Conservation (phyloP, 2,329 filamentous ascomycete genomes). For the Colletotrichum orbiculare region DNA sequence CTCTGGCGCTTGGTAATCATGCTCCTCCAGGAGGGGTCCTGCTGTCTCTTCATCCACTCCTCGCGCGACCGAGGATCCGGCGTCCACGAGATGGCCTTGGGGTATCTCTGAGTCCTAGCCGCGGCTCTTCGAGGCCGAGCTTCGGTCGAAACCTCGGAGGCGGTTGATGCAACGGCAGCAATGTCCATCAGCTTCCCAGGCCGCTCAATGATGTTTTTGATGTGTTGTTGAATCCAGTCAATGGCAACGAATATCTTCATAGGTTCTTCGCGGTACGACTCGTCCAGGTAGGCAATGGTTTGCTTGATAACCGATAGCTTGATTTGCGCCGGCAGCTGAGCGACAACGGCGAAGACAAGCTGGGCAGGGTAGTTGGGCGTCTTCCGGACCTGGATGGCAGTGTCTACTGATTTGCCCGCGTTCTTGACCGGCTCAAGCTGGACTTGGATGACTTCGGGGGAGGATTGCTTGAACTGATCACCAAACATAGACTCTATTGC, state of each 20-base stretch:
- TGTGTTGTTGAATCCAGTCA: conserved; percentile 90
- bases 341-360: conserved; percentile 76
- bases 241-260: conserved; percentile 90
- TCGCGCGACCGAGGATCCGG: conserved; percentile 69
- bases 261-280: conserved; percentile 81
- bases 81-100: conserved; percentile 72
- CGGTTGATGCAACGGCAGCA: conserved; percentile 78
- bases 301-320: conserved; percentile 87
- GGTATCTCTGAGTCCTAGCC: conserved; percentile 54
- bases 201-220: conserved; percentile 83
- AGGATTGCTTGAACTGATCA: conserved; percentile 72
- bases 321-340: conserved; percentile 88
- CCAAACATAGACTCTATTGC: conserved; percentile 90
- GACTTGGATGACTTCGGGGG: conserved; percentile 75
- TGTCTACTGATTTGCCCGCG: conserved; percentile 62
- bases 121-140: conserved; percentile 40
- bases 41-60: conserved; percentile 77
- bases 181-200: conserved; percentile 89
- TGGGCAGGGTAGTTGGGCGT: conserved; percentile 78
- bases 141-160: conserved; percentile 60
- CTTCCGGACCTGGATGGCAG: conserved; percentile 74
- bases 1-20: conserved; percentile 80
- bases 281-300: conserved; percentile 76
- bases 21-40: conserved; percentile 71
- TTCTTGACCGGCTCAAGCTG: conserved; percentile 68